These are phyloP conservation scores for Rhododendron ovatum DNA, from an alignment of 148 eudicot species.

Conservation along the genomic window DNA sequence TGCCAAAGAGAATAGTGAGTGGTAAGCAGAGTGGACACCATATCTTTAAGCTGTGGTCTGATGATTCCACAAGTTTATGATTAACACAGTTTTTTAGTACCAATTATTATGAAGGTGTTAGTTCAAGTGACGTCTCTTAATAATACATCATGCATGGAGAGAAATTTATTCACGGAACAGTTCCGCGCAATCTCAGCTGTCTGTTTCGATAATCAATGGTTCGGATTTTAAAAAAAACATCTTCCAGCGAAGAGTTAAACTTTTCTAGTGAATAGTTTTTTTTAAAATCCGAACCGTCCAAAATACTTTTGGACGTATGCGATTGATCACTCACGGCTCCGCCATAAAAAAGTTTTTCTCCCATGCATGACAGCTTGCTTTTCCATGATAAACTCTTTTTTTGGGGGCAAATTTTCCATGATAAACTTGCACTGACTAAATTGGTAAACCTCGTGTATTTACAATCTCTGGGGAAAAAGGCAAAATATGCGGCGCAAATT, in stretches of 20 bases:
- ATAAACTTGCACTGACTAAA: not conserved
- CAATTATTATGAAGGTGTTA: not conserved
- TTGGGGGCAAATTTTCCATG: too few relatives aligned
- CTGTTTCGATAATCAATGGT: too few relatives aligned
- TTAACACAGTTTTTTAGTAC: not conserved
- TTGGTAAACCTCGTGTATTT: not conserved
- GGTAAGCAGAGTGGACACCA: constrained; percentile 15
- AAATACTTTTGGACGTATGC: too few relatives aligned
- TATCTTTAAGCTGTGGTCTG: not conserved
- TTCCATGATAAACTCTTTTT: too few relatives aligned
- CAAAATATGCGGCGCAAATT: not conserved
- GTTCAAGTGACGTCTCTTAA: not conserved
- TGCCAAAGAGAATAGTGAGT: not conserved
- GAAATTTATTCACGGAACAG: too few relatives aligned
- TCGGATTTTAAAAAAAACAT: too few relatives aligned
- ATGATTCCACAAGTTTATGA: not conserved
- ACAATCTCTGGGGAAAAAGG: not conserved
- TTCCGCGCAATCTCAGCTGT: too few relatives aligned
- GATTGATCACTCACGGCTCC: too few relatives aligned
- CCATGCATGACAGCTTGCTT: not conserved
- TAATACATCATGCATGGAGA: not conserved
- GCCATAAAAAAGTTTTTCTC: too few relatives aligned
- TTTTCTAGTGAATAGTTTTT: too few relatives aligned
- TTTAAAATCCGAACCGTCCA: too few relatives aligned
- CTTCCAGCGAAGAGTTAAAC: too few relatives aligned